A percentile compares a stretch with the other conserved stretches of the same genome.
phyloP scores from a whole-genome alignment of 2,329 filamentous ascomycete genomes.

The Diaporthe citriasiana region DNA sequence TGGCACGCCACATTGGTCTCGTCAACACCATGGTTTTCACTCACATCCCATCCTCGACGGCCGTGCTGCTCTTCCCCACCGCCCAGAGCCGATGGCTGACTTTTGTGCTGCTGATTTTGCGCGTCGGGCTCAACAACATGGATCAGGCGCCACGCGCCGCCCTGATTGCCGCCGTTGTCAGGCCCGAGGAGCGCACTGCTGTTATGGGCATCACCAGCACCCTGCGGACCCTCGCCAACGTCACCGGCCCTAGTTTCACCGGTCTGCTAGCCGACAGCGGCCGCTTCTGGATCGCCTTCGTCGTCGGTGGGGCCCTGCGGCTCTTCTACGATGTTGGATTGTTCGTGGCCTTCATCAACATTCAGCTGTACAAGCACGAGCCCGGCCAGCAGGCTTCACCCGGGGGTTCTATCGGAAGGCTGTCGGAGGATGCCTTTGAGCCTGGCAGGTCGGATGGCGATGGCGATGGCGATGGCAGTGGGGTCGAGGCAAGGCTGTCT shows the following conservation, averaged over 20 bases:
- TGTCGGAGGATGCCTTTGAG: slow-evolving; percentile 38
- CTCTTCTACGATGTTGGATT: slow-evolving; percentile 71
- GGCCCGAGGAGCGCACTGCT: slow-evolving; percentile 74
- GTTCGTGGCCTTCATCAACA: slow-evolving; percentile 71
- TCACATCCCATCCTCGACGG: slow-evolving; percentile 72
- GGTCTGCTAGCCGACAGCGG: slow-evolving; percentile 66
- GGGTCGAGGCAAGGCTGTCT: slow-evolving; percentile 36
- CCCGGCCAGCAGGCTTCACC: slow-evolving; percentile 31
- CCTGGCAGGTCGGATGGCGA: slow-evolving; percentile 13
- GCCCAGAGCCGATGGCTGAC: slow-evolving; percentile 66
- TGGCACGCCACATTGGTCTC: slow-evolving; percentile 70
- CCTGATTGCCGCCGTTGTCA: slow-evolving; percentile 76
- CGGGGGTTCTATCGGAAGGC: background rate
- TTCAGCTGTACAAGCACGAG: slow-evolving; percentile 65
- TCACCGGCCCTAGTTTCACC: slow-evolving; percentile 67
- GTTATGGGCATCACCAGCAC: slow-evolving; percentile 79
- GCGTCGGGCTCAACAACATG: slow-evolving; percentile 76
- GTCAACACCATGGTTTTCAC: slow-evolving; percentile 77
- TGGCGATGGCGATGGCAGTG: slow-evolving; percentile 9
- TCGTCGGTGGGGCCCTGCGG: slow-evolving; percentile 66
- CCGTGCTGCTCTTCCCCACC: slow-evolving; percentile 71
- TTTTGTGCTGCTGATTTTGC: slow-evolving; percentile 68
- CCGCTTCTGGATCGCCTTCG: slow-evolving; percentile 73
- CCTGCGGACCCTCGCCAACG: slow-evolving; percentile 71
- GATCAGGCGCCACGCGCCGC: slow-evolving; percentile 77